Evolutionary conservation across 768 basidiomycete species (phyloP), one percentile per base, ranked within the genome.

Genomic region (Trametes elegans): DNA sequence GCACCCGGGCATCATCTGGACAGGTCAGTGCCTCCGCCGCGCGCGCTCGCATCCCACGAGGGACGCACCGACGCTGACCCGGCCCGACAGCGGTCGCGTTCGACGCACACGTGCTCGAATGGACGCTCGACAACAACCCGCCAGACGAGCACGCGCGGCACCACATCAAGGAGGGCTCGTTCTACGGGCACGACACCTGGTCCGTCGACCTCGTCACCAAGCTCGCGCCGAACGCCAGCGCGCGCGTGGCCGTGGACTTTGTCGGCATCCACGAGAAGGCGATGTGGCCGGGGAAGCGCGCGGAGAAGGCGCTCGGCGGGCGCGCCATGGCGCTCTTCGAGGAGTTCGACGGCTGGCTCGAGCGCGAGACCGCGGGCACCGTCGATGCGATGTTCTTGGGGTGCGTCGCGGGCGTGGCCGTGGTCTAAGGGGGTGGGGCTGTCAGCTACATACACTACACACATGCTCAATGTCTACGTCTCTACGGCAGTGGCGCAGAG

Each of bases 91-190:
- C 90, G 4, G 79, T 98, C 49, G 88, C 93, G 0, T 97, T 98
- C 65, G 89, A 95, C 44, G 95, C 92, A 0, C 87, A 95, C 56
- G 90, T 98, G 13, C 69, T 95, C 7, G 71, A 80, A 49, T 98
- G 95, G 95, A 84, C 82, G 14, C 75, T 94, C 32, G 88, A 92
- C 59, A 75, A 85, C 58, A 80, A 83, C 50, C 93, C 96, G 1
- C 90, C 92, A 0, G 70, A 82, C 48, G 88, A 90, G 53, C 74
- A 78, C 60, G 80, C 80, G 7, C 80, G 93, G 7, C 96, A 98
- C 65, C 90, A 93, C 62, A 81, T 98, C 72, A 97, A 93, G 66
- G 92, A 95, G 68, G 92, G 83, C 0, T 93, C 93, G 2, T 92
- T 90, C 69, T 92, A 91, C 61, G 88, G 86, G 1, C 78, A 79